These are phyloP conservation scores for Trypanosoma conorhini DNA, from an alignment of 208 protist species.

Conservation along the genomic window DNA sequence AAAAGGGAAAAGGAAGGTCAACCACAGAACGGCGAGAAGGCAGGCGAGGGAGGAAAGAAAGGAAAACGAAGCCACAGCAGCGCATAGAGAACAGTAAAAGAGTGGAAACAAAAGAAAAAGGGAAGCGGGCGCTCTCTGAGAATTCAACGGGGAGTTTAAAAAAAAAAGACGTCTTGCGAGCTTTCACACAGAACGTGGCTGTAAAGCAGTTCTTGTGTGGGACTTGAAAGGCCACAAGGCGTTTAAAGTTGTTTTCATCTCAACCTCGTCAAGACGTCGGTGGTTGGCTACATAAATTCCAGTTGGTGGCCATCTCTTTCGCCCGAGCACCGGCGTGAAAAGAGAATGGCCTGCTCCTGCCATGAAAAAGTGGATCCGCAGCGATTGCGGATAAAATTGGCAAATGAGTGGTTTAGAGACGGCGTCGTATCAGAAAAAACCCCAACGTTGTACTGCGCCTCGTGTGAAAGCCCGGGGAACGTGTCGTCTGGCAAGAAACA, in stretches of 20 bases:
- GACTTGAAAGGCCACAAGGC: background rate
- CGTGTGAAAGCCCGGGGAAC: background rate
- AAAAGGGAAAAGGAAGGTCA: background rate
- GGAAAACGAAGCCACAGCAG: background rate
- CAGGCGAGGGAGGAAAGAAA: background rate
- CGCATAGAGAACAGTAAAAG: background rate
- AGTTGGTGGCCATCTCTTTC: background rate
- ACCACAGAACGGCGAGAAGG: background rate
- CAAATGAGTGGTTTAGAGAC: background rate
- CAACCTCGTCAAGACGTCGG: background rate
- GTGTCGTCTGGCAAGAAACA: background rate
- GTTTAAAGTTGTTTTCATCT: background rate
- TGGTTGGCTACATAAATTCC: background rate
- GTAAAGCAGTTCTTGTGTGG: background rate
- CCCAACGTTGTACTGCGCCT: background rate
- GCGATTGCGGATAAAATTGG: background rate
- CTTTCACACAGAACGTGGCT: background rate
- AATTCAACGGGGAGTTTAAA: background rate
- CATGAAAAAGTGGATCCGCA: background rate
- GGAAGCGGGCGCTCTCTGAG: background rate
- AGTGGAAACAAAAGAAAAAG: constrained; percentile 4
- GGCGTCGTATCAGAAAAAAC: background rate
- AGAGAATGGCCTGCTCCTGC: constrained; percentile 13
- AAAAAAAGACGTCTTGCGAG: background rate
- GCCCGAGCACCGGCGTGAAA: background rate